Evolutionary conservation across 139 green algal species (phyloP), one percentile per base, ranked within the genome.

Genomic region (Picochlorum sp.): DNA sequence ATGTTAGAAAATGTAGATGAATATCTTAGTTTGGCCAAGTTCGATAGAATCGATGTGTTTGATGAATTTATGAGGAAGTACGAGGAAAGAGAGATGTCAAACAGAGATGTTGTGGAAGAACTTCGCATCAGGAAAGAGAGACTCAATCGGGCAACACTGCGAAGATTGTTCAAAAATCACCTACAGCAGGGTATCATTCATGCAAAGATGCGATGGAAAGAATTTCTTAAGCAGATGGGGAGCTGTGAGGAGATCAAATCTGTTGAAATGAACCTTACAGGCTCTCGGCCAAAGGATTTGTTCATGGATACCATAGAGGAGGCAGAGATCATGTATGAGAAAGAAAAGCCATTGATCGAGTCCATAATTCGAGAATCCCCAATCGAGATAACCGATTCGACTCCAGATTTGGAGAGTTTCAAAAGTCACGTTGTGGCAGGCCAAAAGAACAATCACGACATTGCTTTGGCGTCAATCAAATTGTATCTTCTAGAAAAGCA

Each of bases 271-370:
- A 59, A 59, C 11, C 20, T 38, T 30, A 31, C n/a, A 38, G 51
- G 51, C 51, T 59, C 51, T 34, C 15, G 20, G n/a, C 51, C 51
- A 41, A 59, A 59, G 21, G 51, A 59, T 20, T 31, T 59, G 23
- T 59, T 59, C 34, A 37, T 59, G 51, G 51, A 59, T 59, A 34
- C 23, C 4, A 59, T 59, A 31, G 51, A 59, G 51, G 21, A 59
- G 26, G 20, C 23, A 7, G 51, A 59, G 23, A 31, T 31, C 13
- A 21, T n/a, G 20, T 59, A 26, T 54, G 16, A 54, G 16, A 20
- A 54, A 21, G 47, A 54, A 20, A 54, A 54, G 47, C 47, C 47
- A 2, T 20, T 54, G 16, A 54, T 54, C n/a, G 47, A 54, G n/a
- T 20, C 16, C 18, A 54, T 21, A 26, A 10, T 54, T 9, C 16